Evolutionary conservation across 352 stramenopile species (phyloP), one percentile per base, ranked within the genome.

Genomic region (Phytophthora lateralis): DNA sequence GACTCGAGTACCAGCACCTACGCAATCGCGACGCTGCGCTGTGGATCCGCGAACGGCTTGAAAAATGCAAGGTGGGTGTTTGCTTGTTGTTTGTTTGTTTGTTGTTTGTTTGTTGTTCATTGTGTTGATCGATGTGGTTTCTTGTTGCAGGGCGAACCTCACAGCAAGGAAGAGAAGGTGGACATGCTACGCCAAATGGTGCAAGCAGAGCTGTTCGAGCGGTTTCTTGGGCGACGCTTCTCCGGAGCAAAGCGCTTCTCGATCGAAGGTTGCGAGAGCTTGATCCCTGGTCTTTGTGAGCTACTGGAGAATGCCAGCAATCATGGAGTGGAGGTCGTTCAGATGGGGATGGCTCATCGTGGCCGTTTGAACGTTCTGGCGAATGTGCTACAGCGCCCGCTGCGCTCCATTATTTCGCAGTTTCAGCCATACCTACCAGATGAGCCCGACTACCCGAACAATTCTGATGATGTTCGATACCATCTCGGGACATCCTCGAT

Each of bases 311-410:
- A 75, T 38, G 97, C 96, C 4, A 97, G 86, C 55, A 93, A 98
- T 46, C 73, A 98, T 20, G 98, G 98, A 20, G 93, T 99, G 15
- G 93, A 99, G 72, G 92, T 93, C 32, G 97, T 99, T 50, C 94
- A 99, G 54, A 98, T 99, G 77, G 98, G 98, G 45, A 99, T 99
- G 98, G 94, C 98, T 17, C 98, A 99, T 76, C 88, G 97, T 52
- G 98, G 88, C 11, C 88, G 98, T 27, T 72, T 99, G 11, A 99
- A 99, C 68, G 89, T 99, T 26, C 82, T 99, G 37, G 96, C 95
- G 5, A 99, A 99, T 78, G 97, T 99, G 5, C 87, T 99, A 58
- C 82, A 98, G 44, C 98, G 98, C 62, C 97, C 97, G 10, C 90
- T 99, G 71, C 91, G 90, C 2, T 78, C 96, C 15, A 99, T 99